Evolutionary conservation across 306 rosid genomes (phyloP), one percentile per base, ranked within the genome.

Genomic region (Malus orientalis): DNA sequence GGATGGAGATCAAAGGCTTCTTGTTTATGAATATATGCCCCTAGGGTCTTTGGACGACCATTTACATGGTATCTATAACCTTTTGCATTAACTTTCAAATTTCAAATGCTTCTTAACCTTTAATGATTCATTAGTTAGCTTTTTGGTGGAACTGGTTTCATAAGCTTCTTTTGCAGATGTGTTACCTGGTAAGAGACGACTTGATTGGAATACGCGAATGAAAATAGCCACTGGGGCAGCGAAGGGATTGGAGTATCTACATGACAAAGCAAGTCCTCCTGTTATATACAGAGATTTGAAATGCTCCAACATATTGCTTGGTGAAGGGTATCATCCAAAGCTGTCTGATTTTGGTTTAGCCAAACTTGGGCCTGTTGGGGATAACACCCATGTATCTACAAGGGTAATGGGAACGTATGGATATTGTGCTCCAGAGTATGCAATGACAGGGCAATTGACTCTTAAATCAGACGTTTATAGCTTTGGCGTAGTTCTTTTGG

Each of bases 1-100:
- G 78, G 98, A 95, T 79, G 98, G 97, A 77, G 97, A 94, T 87
- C 98, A 94, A 81, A 90, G 98, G 93, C 97, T 95, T 79, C 88
- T 95, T 64, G 90, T 95, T 83, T 95, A 95, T 82, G 96, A 95
- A 81, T 92, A 82, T 76, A 95, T 95, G 98, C 81, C 96, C 27
- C 80, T 95, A 66, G 98, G 98, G 80, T 89, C 95, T 76, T 87
- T 95, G 87, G 97, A 95, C 79, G 97, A 92, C 76, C 98, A 95
- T 86, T 86, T 95, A 70, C 88, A 90, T 68, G 97, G 98, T 92
- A 91, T 68, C 42, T 61, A 19, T 73, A n/a, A 10, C 23, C 42
- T 55, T 74, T 49, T 49, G 54, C 54, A 49, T 49, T 49, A 51
- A 51, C 55, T 51, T 2, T 19, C 8, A 51, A 49, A 71, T 18